These are phyloP conservation scores for Colletotrichum orbiculare DNA, from an alignment of 2,329 filamentous ascomycete species.

Conservation along the genomic window DNA sequence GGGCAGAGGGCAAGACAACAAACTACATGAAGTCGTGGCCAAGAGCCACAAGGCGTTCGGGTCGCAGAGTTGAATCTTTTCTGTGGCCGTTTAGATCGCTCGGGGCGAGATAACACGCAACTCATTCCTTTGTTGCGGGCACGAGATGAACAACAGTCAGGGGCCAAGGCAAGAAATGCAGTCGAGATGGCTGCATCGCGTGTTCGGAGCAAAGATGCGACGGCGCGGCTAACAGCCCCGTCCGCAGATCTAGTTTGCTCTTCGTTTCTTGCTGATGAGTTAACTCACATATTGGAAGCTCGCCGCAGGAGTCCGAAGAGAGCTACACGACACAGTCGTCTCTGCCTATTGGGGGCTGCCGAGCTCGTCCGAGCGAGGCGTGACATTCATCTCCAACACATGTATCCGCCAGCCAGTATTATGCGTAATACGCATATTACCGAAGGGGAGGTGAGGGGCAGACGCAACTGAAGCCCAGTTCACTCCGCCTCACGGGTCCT, in stretches of 20 bases:
- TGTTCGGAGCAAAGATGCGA: not conserved
- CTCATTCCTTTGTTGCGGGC: too few species aligned
- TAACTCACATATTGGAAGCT: not conserved
- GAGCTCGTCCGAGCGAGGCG: too few species aligned
- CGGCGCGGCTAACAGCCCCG: not conserved
- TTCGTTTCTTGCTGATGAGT: not conserved
- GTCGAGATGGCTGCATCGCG: not conserved
- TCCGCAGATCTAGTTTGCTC: not conserved
- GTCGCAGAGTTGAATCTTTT: not conserved
- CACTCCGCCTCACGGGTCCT: conserved; percentile 25
- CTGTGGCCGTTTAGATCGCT: too few species aligned
- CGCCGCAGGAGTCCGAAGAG: not conserved
- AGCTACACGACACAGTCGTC: too few species aligned
- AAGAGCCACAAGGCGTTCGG: too few species aligned
- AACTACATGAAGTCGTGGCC: too few species aligned
- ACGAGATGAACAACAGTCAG: not conserved
- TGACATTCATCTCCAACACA: too few species aligned
- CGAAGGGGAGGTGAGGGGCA: not conserved
- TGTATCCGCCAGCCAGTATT: too few species aligned
- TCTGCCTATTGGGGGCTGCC: not conserved
- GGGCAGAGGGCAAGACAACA: too few species aligned
- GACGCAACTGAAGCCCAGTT: not conserved
- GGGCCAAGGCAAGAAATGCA: not conserved
- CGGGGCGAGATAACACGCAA: too few species aligned
- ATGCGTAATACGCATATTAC: too few species aligned